Conservation (phyloP, 169 alveolate genomes). For the Blepharisma undulans region DNA sequence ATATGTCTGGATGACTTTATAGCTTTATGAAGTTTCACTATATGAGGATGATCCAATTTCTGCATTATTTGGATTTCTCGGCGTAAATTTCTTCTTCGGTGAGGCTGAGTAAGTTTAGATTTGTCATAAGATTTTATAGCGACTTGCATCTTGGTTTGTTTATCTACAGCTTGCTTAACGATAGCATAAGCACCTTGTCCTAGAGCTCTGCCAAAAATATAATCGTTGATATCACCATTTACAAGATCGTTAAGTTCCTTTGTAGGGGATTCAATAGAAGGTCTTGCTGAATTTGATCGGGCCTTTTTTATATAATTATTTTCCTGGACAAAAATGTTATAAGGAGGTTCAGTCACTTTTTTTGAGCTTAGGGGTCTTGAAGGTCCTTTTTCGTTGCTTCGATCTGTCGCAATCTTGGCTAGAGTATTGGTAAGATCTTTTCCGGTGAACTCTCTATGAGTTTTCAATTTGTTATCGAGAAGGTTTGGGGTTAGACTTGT, state of each 20-base stretch:
- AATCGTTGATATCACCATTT: slow-evolving; percentile 1
- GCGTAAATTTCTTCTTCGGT: slow-evolving; percentile 63
- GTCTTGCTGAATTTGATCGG: not conserved
- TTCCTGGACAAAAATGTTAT: not conserved
- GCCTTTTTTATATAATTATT: not conserved
- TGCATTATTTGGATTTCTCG: slow-evolving; percentile 78
- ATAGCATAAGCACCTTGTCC: slow-evolving; percentile 70
- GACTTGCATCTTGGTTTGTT: slow-evolving; percentile 45
- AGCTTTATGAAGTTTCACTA: slow-evolving; percentile 67
- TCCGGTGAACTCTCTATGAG: not conserved
- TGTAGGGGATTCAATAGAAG: slow-evolving; percentile 1
- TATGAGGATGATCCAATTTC: slow-evolving; percentile 65
- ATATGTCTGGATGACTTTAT: slow-evolving; percentile 46
- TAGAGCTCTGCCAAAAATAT: slow-evolving; percentile 50
- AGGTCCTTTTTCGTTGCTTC: not conserved
- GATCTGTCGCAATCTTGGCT: not conserved
- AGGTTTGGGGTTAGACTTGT: not conserved
- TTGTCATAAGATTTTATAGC: slow-evolving; percentile 79
- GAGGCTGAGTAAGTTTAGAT: slow-evolving; percentile 67
- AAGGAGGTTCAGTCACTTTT: not conserved
- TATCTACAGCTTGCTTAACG: slow-evolving; percentile 50
- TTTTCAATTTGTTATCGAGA: not conserved
- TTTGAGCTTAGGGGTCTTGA: not conserved
- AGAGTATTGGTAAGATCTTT: not conserved
- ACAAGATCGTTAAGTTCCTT: not conserved